Conservation (phyloP, 345 rosid genomes). For the Populus nigra region DNA sequence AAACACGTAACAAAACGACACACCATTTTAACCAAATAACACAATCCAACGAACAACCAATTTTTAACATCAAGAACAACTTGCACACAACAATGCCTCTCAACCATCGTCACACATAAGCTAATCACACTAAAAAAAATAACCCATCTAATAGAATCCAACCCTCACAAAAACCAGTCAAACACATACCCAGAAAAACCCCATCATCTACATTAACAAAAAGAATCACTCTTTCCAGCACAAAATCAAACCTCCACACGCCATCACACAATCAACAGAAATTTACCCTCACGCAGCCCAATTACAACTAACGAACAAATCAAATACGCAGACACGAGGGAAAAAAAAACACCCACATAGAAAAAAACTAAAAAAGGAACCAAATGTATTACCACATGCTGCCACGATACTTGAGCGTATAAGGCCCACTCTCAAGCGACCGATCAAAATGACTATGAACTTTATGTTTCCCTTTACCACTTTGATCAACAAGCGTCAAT, state of each 20-base stretch:
- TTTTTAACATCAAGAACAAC: background rate
- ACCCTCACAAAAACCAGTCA: background rate
- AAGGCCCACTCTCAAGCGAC: constrained; percentile 63
- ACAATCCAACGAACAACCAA: background rate
- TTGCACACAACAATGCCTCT: background rate
- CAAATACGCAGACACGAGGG: background rate
- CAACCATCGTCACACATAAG: background rate
- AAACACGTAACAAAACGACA: background rate
- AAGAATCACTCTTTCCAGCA: background rate
- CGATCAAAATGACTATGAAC: constrained; percentile 75
- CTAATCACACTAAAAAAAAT: background rate
- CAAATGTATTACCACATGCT: constrained; percentile 49
- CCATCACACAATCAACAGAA: background rate
- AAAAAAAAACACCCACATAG: background rate
- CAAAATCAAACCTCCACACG: background rate
- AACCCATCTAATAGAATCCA: background rate
- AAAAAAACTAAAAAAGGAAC: background rate
- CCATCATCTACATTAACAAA: background rate
- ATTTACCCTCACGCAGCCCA: background rate
- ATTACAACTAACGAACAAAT: background rate
- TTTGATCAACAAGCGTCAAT: constrained; percentile 65
- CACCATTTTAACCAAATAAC: background rate
- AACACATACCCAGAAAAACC: background rate
- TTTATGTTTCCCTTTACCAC: constrained; percentile 69
- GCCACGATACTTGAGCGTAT: constrained; percentile 59